Conservation (phyloP, 2,329 filamentous ascomycete genomes). For the Paraphoma chrysanthemicola region DNA sequence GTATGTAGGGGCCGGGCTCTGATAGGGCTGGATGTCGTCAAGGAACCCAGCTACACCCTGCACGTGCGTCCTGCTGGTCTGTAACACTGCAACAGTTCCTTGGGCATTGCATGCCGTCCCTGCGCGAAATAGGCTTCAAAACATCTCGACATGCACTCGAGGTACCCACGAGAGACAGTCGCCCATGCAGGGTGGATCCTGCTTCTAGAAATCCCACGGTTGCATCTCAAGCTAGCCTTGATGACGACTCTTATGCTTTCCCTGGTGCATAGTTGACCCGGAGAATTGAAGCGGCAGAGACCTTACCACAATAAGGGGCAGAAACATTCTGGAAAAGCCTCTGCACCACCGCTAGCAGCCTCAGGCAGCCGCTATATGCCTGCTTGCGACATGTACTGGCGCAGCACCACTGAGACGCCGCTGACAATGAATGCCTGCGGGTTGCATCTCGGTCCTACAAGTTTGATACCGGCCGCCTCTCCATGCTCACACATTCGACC, state of each 20-base stretch:
- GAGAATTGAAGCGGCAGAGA: constrained; percentile 9
- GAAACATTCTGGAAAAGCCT: constrained; percentile 17
- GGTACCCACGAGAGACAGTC: constrained; percentile 3
- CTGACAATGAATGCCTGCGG: constrained; percentile 1
- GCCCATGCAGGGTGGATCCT: constrained; percentile 10
- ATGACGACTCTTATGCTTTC: constrained; percentile 34
- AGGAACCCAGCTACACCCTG: constrained; percentile 10
- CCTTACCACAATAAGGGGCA: constrained; percentile 33
- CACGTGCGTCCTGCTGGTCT: constrained; percentile 15
- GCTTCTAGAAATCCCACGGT: constrained; percentile 13
- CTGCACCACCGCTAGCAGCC: constrained; percentile 20
- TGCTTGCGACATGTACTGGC: constrained; percentile 17
- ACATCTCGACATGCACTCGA: constrained; percentile 3
- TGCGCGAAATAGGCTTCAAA: background rate
- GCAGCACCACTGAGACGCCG: constrained; percentile 11
- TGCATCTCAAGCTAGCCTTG: constrained; percentile 21
- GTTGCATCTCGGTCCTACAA: background rate
- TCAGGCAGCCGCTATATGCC: constrained; percentile 14
- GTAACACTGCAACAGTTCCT: constrained; percentile 4
- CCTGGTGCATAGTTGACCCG: constrained; percentile 27
- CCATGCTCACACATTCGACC: constrained; percentile 34
- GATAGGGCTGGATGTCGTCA: constrained; percentile 26
- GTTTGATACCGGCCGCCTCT: constrained; percentile 12
- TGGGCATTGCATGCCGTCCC: constrained; percentile 3
- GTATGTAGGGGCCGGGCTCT: constrained; percentile 21